Conservation (phyloP, 2,329 filamentous ascomycete genomes). For the Exophiala mesophila region DNA sequence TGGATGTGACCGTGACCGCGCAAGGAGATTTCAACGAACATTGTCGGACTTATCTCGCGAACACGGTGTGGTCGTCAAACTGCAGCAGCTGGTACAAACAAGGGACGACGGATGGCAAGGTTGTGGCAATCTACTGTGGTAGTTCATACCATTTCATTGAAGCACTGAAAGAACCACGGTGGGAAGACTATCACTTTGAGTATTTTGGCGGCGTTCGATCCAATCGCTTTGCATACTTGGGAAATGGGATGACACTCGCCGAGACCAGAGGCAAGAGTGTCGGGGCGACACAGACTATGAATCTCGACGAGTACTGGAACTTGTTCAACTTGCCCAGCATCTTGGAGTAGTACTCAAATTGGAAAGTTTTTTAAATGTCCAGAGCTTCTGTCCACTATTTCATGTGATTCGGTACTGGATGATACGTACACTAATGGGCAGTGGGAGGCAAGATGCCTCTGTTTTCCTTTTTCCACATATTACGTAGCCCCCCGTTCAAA, state of each 20-base stretch:
- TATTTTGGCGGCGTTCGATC: constrained; percentile 21
- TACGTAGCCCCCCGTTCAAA: too few relatives aligned
- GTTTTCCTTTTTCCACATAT: too few relatives aligned
- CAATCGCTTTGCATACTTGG: constrained; percentile 39
- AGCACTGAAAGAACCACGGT: constrained; percentile 31
- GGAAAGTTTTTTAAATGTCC: too few relatives aligned
- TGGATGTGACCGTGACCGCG: constrained; percentile 3
- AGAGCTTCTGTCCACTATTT: too few relatives aligned
- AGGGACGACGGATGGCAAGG: constrained; percentile 4
- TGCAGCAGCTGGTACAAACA: constrained; percentile 17
- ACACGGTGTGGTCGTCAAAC: constrained; percentile 12
- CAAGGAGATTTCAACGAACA: constrained; percentile 17
- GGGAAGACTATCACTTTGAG: constrained; percentile 36
- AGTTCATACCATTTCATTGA: constrained; percentile 32
- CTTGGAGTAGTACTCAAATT: too few relatives aligned
- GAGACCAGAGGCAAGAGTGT: constrained; percentile 36
- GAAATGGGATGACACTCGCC: constrained; percentile 42
- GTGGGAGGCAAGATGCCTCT: too few relatives aligned
- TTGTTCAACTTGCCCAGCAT: too few relatives aligned
- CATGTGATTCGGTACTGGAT: too few relatives aligned
- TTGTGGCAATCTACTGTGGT: constrained; percentile 16
- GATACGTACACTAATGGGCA: too few relatives aligned
- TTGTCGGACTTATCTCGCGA: constrained; percentile 4
- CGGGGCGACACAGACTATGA: constrained; percentile 8
- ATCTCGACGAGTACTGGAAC: constrained; percentile 12